These are phyloP conservation scores for Lactarius hatsudake DNA, from an alignment of 768 basidiomycete species.

Conservation along the genomic window DNA sequence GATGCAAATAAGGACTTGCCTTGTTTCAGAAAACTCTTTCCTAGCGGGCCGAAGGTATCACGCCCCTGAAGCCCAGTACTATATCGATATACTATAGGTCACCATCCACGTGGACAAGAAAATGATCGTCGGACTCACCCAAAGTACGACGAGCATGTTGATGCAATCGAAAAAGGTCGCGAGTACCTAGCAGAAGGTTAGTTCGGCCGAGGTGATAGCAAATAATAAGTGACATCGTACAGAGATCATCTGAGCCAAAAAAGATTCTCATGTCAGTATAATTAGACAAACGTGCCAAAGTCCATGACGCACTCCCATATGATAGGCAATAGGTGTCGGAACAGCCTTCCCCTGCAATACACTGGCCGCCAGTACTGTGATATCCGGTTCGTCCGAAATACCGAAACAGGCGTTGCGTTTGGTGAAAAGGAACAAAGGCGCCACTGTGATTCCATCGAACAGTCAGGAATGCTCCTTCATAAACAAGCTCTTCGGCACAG, in stretches of 20 bases:
- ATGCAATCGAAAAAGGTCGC: constrained; percentile 17
- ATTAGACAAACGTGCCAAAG: neutral
- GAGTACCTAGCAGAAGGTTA: neutral
- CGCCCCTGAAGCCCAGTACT: constrained; percentile 21
- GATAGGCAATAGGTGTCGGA: neutral
- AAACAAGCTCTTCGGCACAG: neutral
- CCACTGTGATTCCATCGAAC: constrained; percentile 11
- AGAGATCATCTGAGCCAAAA: constrained; percentile 7
- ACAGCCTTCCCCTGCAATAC: fast-evolving
- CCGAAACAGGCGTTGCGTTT: constrained; percentile 12
- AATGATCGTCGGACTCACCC: neutral
- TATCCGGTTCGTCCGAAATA: neutral
- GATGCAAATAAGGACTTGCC: constrained; percentile 12
- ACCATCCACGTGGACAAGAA: neutral
- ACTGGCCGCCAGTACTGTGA: neutral
- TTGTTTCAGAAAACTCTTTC: constrained; percentile 24
- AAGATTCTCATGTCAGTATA: neutral
- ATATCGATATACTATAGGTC: neutral
- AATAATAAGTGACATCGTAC: neutral
- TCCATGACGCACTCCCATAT: constrained; percentile 15
- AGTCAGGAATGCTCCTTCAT: neutral
- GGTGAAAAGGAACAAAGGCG: neutral
- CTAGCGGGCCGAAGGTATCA: constrained; percentile 19
- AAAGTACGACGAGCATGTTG: constrained; percentile 16
- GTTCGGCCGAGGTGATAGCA: too few relatives aligned